These are phyloP conservation scores for Acacia pycnantha DNA, from an alignment of 331 rosid species.

Conservation along the genomic window DNA sequence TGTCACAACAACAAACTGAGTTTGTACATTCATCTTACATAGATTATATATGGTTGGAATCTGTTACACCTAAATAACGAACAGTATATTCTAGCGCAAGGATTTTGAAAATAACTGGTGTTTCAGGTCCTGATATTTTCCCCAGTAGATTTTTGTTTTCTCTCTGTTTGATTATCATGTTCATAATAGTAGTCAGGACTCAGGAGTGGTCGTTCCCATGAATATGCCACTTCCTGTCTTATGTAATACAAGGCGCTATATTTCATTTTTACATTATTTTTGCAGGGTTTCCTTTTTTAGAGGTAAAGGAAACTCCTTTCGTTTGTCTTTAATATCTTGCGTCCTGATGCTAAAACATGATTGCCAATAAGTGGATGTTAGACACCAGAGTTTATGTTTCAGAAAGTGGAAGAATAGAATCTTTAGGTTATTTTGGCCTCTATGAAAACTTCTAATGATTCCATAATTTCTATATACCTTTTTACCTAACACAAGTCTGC, in stretches of 20 bases:
- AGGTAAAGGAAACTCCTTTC: constrained; percentile 9
- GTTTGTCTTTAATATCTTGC: constrained; percentile 15
- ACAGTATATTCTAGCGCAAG: neutral
- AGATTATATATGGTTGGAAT: neutral
- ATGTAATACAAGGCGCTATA: neutral
- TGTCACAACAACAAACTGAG: neutral
- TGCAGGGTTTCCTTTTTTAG: constrained; percentile 14
- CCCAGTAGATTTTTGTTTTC: neutral
- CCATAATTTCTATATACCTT: constrained; percentile 11
- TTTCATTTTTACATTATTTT: neutral
- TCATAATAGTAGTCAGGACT: neutral
- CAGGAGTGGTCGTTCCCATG: neutral
- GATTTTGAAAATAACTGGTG: neutral
- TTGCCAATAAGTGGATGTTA: constrained; percentile 29
- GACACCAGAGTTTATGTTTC: constrained; percentile 18
- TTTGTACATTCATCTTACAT: constrained; percentile 6
- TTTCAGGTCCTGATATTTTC: neutral
- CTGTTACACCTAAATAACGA: neutral
- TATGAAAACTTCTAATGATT: constrained; percentile 21
- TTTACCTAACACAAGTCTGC: constrained; percentile 13
- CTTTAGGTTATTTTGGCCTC: constrained; percentile 23
- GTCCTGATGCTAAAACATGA: constrained; percentile 27
- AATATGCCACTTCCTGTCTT: neutral
- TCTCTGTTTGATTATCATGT: constrained; percentile 13
- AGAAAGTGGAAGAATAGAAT: constrained; percentile 30